A percentile compares a stretch with the other conserved stretches of the same genome.
Evolutionary conservation across 148 eudicot genomes (phyloP).

Genomic region (Diospyros lotus): DNA sequence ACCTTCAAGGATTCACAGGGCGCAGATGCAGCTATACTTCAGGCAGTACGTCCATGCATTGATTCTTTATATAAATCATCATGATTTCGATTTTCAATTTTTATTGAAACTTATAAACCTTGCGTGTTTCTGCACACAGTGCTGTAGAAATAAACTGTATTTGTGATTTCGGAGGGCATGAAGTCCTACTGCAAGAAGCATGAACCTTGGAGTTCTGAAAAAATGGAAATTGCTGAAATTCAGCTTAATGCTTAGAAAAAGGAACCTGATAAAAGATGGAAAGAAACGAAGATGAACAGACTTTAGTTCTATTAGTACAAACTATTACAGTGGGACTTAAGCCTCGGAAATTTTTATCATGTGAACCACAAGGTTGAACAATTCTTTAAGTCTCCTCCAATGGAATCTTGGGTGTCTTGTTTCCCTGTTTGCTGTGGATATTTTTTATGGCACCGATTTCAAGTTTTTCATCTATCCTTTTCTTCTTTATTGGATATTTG

Average conservation of each 20-base stretch:
- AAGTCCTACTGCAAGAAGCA: neutral
- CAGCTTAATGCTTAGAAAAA: neutral
- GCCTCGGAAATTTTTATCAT: neutral
- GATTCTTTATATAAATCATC: neutral
- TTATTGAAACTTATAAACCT: neutral
- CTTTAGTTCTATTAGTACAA: no score
- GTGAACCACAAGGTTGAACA: neutral
- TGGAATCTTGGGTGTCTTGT: neutral
- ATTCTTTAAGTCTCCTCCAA: neutral
- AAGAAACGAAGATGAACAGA: neutral
- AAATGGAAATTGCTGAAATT: neutral
- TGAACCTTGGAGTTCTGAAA: neutral
- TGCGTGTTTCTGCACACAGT: neutral
- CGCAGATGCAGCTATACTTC: slow-evolving; percentile 49
- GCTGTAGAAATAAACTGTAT: neutral
- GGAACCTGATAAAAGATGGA: neutral
- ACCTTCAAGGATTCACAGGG: slow-evolving; percentile 52
- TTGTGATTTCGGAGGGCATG: neutral
- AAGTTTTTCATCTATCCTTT: neutral
- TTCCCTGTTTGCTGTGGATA: neutral
- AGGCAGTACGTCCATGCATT: slow-evolving; percentile 28
- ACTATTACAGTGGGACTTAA: neutral
- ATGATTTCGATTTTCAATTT: neutral
- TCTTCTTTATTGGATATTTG: neutral
- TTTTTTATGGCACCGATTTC: neutral